phyloP scores from a whole-genome alignment of 306 rosid genomes.

The Inga leiocalycina region DNA sequence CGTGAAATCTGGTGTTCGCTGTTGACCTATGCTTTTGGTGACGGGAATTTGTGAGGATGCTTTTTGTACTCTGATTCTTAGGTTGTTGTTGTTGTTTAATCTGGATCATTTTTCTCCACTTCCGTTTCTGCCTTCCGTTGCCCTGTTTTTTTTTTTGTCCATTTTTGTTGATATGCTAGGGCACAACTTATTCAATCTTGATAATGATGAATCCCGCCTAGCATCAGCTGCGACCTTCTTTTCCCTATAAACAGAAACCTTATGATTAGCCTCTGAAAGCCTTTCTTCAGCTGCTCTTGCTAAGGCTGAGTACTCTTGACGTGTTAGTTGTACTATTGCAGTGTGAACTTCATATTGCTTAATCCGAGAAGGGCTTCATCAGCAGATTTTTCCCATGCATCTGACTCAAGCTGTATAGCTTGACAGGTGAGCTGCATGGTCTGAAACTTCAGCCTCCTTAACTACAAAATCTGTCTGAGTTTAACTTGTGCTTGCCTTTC shows the following conservation, averaged over 20 bases:
- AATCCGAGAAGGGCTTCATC: constrained; percentile 43
- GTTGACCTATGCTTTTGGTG: too few relatives aligned
- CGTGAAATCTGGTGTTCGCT: too few relatives aligned
- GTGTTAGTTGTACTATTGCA: constrained; percentile 40
- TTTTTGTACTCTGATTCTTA: too few relatives aligned
- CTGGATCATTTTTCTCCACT: constrained; percentile 5
- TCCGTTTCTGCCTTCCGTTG: constrained; percentile 14
- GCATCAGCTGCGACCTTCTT: constrained; percentile 50
- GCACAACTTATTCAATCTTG: constrained; percentile 39
- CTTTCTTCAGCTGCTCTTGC: constrained; percentile 44
- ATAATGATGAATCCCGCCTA: constrained; percentile 39
- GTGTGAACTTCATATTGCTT: constrained; percentile 33
- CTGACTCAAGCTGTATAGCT: constrained; percentile 50
- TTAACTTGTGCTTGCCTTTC: constrained; percentile 29
- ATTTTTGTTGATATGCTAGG: constrained; percentile 27
- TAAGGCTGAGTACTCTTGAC: constrained; percentile 43
- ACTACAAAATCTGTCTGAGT: neutral
- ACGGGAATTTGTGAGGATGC: too few relatives aligned
- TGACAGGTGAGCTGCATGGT: constrained; percentile 43
- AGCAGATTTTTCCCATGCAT: constrained; percentile 45
- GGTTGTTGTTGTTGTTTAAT: too few relatives aligned
- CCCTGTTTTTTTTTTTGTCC: constrained; percentile 27
- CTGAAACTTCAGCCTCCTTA: neutral
- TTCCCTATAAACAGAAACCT: constrained; percentile 33
- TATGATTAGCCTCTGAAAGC: constrained; percentile 43